phyloP scores from a whole-genome alignment of 2,329 filamentous ascomycete genomes.

The Elsinoe ampelina region DNA sequence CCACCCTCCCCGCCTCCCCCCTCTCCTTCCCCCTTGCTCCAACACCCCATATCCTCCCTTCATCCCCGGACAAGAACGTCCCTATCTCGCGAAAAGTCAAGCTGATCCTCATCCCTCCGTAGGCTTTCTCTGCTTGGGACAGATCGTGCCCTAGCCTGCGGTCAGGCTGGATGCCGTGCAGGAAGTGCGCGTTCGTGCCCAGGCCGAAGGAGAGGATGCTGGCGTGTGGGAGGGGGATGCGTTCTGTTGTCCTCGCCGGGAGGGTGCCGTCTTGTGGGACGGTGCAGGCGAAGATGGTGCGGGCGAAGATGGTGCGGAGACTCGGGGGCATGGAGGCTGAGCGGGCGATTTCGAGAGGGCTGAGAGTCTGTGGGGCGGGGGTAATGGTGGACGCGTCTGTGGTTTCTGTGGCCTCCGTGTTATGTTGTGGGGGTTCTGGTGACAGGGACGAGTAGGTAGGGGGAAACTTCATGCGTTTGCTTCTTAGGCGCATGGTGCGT shows the following conservation, averaged over 20 bases:
- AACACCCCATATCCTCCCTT: constrained; percentile 76
- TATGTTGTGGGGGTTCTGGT: neutral
- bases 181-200: constrained; percentile 73
- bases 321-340: constrained; percentile 9
- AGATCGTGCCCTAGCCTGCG: constrained; percentile 64
- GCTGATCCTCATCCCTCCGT: constrained; percentile 69
- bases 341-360: neutral
- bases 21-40: constrained; percentile 64
- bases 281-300: constrained; percentile 12
- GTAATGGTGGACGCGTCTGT: neutral
- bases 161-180: constrained; percentile 86
- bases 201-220: constrained; percentile 78
- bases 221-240: constrained; percentile 73
- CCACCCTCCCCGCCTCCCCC: constrained; percentile 50
- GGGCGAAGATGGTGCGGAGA: constrained; percentile 12
- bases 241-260: constrained; percentile 47
- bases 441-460: neutral
- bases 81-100: constrained; percentile 85
- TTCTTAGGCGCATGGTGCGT: constrained; percentile 80
- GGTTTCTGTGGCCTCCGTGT: no score
- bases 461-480: constrained; percentile 49
- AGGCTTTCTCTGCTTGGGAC: constrained; percentile 59
- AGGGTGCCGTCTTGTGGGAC: constrained; percentile 23
- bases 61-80: constrained; percentile 64
- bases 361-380: neutral